These are phyloP conservation scores for Vigna unguiculata DNA, from an alignment of 306 rosid species.

Conservation along the genomic window DNA sequence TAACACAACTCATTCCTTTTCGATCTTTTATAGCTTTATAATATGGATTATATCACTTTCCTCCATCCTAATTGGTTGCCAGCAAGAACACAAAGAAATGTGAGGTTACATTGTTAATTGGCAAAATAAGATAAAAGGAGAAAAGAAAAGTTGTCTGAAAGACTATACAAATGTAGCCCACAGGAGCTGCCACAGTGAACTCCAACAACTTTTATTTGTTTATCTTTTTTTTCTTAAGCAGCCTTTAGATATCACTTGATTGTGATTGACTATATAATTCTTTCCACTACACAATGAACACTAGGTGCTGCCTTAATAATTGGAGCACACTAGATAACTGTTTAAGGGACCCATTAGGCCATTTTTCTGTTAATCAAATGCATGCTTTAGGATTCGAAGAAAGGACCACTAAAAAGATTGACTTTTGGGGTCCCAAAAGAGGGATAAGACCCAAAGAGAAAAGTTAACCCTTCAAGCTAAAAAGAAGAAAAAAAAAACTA, in stretches of 20 bases:
- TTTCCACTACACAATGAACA: conserved; percentile 46
- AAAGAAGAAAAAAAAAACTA: conserved; percentile 1
- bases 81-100: background rate
- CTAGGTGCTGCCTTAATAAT: conserved; percentile 51
- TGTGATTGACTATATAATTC: conserved; percentile 48
- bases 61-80: conserved; percentile 14
- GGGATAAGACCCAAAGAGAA: conserved; percentile 34
- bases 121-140: background rate
- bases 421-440: conserved; percentile 49
- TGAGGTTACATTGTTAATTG: background rate
- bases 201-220: conserved; percentile 4
- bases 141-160: conserved; percentile 23
- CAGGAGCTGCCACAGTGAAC: conserved; percentile 36
- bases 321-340: conserved; percentile 32
- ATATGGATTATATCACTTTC: conserved; percentile 11
- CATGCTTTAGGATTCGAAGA: conserved; percentile 39
- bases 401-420: conserved; percentile 9
- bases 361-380: background rate
- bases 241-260: conserved; percentile 30
- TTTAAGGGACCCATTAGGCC: conserved; percentile 35
- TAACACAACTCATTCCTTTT: background rate
- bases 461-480: conserved; percentile 24
- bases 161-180: conserved; percentile 37
- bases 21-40: background rate
- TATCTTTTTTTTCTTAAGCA: conserved; percentile 5